Evolutionary conservation across 257 asterid species (phyloP), one percentile per base, ranked within the genome.

Genomic region (Forsythia viridissima): DNA sequence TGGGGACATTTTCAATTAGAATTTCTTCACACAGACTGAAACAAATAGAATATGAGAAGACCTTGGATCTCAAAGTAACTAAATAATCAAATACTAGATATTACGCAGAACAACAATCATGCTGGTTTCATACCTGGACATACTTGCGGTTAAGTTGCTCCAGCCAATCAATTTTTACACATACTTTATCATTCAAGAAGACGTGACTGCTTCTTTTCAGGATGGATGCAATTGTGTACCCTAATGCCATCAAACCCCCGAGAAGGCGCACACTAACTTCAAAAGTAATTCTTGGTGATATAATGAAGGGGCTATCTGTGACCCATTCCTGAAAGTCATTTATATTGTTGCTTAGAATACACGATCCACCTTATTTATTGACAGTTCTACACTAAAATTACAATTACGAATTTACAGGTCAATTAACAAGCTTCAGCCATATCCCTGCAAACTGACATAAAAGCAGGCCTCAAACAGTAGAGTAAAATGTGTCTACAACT

Each of bases 261-360:
- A 96, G 98, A 83, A 96, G 98, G 43, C 99, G 98, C 69, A 96
- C 98, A 83, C 97, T 96, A 77, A 96, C 99, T 90, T 96, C 98
- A 80, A 96, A 96, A 68, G 95, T 93, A 76, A 96, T 96, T 86
- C 99, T 89, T 76, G 99, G 99, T 52, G 98, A 96, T 89, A 96
- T 93, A 71, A 96, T 91, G 79, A 96, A 96, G 76, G 99, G 99
- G 76, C 85, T 84, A 81, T 96, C 99, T 4, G 96, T 91, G 43
- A 93, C 98, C 99, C 99, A 96, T 86, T 96, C 99, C 99, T 96
- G 96, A 79, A 89, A 83, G 74, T 74, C 70, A 79, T 42, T 76
- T 41, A 80, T 71, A 75, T 12, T 48, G 66, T 40, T 46, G 74
- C 71, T 70, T 48, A 80, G 78, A 76, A 75, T 74, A 76, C 76